Evolutionary conservation across 1,284 basidiomycete genomes (phyloP), one percentile per base, ranked within the genome.

Genomic region (Tylopilus sp.): DNA sequence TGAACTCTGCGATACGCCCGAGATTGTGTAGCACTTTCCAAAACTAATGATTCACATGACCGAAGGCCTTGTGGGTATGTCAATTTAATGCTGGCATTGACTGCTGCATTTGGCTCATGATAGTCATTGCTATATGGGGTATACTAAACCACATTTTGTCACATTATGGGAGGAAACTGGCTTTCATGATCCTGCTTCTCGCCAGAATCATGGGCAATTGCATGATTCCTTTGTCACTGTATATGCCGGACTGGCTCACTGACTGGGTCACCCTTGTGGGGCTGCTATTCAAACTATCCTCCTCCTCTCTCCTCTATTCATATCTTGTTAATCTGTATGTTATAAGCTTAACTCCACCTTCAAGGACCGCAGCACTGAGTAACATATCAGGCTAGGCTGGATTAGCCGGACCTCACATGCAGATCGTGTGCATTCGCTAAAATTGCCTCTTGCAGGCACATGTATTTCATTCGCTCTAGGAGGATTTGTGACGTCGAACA

Each of bases 301-400:
- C 60, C 7, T 42, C 52, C 14, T 0, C 17, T 7, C 7, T 48
- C 2, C 6, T 7, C 11, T 69, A 11, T 17, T 8, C 20, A 24
- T 44, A 62, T 39, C 49, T 70, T 9, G 10, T 53, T 28, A 62
- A 61, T 46, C 45, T 65, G 39, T 68, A 65, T 28, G 36, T 67
- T n/a, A 44, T 7, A 20, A 7, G 10, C 44, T 38, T 53, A 21
- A 57, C 36, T 21, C 2, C 33, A 6, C n/a, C 10, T 17, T 39
- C 15, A 36, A 69, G 68, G 48, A 68, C 69, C 10, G 35, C 60
- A 8, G 36, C 56, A 1, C 45, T 71, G 29, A 69, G 67, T 36
- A 57, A 52, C 24, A 48, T 65, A 9, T 45, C 44, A n/a, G 67
- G 69, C 9, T 69, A 63, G 64, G 30, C 46, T 11, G 43, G 43